These are phyloP conservation scores for Circinella minor DNA, from an alignment of 371 early-diverging fungal species.

Conservation along the genomic window DNA sequence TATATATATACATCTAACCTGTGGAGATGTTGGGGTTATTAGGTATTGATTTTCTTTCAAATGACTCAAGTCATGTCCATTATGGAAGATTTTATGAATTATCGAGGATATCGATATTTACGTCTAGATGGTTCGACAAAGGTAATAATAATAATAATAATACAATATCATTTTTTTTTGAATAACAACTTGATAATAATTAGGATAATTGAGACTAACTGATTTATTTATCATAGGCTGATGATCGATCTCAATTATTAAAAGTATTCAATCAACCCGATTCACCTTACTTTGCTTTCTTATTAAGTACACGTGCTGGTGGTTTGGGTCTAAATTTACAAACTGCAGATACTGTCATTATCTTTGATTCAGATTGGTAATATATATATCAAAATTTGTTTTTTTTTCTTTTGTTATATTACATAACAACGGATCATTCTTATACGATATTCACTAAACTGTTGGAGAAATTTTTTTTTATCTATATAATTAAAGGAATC, in stretches of 20 bases:
- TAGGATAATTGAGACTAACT: too few species aligned
- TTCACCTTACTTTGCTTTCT: slow-evolving; percentile 90
- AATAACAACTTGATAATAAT: too few species aligned
- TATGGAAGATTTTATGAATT: slow-evolving; percentile 93
- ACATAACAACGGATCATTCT: too few species aligned
- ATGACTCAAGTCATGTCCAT: slow-evolving; percentile 99
- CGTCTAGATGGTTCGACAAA: slow-evolving; percentile 97
- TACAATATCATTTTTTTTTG: too few species aligned
- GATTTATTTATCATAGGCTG: slow-evolving; percentile 46
- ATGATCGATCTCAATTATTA: slow-evolving; percentile 87
- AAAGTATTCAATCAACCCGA: slow-evolving; percentile 83
- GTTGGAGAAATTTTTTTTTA: too few species aligned
- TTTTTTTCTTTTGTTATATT: neutral
- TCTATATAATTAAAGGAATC: slow-evolving; percentile 71
- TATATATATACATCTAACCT: too few species aligned
- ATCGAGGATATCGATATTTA: slow-evolving; percentile 79
- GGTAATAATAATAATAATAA: too few species aligned
- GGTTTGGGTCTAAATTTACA: slow-evolving; percentile 99
- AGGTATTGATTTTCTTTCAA: slow-evolving; percentile 98
- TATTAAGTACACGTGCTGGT: slow-evolving; percentile 99
- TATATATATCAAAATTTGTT: neutral
- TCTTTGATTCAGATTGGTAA: slow-evolving; percentile 99
- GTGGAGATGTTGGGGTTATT: neutral
- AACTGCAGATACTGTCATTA: slow-evolving; percentile 99
- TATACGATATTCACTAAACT: too few species aligned